Conservation (phyloP, 768 basidiomycete species). For the Leucogyrophana mollusca region DNA sequence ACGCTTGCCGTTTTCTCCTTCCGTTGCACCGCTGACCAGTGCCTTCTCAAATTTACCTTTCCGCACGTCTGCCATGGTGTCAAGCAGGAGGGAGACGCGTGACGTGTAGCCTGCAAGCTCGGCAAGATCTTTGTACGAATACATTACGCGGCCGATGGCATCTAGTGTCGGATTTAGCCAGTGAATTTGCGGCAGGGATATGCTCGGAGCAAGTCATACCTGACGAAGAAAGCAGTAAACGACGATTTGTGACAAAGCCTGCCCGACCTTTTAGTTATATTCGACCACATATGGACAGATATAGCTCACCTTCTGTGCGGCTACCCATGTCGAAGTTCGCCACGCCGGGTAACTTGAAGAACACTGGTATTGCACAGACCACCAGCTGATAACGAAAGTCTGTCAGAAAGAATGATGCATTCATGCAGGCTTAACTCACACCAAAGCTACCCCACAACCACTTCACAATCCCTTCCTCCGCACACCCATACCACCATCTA, state of each 20-base stretch:
- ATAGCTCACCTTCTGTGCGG: constrained; percentile 76
- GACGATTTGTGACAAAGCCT: constrained; percentile 97
- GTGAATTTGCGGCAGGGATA: background rate
- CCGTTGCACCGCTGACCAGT: constrained; percentile 70
- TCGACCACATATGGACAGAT: background rate
- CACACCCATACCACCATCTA: constrained; percentile 87
- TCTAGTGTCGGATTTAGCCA: constrained; percentile 42
- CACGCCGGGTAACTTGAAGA: constrained; percentile 80
- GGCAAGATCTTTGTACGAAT: constrained; percentile 94
- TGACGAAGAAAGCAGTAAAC: constrained; percentile 84
- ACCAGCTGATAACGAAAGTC: too few species aligned
- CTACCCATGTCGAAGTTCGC: constrained; percentile 70
- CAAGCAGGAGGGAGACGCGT: constrained; percentile 83
- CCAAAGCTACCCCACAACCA: constrained; percentile 97
- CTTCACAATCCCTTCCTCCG: constrained; percentile 95
- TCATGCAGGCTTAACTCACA: too few species aligned
- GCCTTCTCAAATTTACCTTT: constrained; percentile 87
- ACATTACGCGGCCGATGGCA: constrained; percentile 95
- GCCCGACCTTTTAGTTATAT: background rate
- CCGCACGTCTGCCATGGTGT: constrained; percentile 87
- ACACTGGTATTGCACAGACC: constrained; percentile 92
- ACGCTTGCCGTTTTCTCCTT: constrained; percentile 78
- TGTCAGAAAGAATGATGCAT: too few species aligned
- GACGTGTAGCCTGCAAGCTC: constrained; percentile 96
- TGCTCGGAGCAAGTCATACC: constrained; percentile 38